phyloP scores from a whole-genome alignment of 192 early-diverging fungal genomes.

The Backusella tuberculispora region DNA sequence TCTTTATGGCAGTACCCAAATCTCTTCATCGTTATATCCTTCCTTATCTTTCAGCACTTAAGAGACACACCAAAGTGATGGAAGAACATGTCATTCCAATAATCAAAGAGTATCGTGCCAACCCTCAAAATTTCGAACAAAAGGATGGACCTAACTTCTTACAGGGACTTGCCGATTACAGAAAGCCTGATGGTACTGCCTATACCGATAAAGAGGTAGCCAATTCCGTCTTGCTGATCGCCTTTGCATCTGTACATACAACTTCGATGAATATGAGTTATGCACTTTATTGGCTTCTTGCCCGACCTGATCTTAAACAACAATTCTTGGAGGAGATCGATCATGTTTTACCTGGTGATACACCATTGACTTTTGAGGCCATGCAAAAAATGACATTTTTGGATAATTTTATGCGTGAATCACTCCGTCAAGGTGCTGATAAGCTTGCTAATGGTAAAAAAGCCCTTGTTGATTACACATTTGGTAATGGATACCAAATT shows the following conservation, averaged over 20 bases:
- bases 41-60: constrained; percentile 23
- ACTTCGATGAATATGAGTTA: constrained; percentile 22
- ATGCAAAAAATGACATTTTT: constrained; percentile 32
- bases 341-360: not conserved
- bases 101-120: constrained; percentile 4
- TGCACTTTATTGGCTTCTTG: constrained; percentile 27
- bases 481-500: constrained; percentile 34
- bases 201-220: constrained; percentile 25
- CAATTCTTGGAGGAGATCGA: constrained; percentile 30
- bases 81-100: not conserved
- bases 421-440: constrained; percentile 30
- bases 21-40: constrained; percentile 17
- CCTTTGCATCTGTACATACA: constrained; percentile 37
- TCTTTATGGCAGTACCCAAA: constrained; percentile 25
- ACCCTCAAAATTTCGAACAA: not conserved
- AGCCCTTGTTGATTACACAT: constrained; percentile 24
- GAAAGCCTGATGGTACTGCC: constrained; percentile 20
- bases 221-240: constrained; percentile 25
- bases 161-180: constrained; percentile 26
- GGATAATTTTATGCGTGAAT: constrained; percentile 33
- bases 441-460: constrained; percentile 30
- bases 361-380: constrained; percentile 19
- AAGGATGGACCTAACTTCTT: constrained; percentile 12
- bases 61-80: constrained; percentile 25
- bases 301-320: constrained; percentile 27